Percentiles rank a stretch among this genome's conserved stretches.
Conservation (phyloP, 495 filamentous ascomycete genomes). For the Podospora pseudopauciseta region DNA sequence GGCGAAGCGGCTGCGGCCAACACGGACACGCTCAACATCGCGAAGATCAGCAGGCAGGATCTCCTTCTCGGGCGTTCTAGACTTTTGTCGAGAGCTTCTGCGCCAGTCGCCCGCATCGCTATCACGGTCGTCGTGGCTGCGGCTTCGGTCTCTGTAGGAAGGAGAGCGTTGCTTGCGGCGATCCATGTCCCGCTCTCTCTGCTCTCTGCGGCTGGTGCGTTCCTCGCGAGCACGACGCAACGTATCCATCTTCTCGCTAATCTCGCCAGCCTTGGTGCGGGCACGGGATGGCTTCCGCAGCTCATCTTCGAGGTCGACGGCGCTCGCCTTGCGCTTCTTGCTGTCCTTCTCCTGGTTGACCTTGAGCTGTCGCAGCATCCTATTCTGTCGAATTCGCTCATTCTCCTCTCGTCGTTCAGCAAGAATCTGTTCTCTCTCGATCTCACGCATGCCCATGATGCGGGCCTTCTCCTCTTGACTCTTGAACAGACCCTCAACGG, state of each 20-base stretch:
- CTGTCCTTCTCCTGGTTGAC: conserved; percentile 60
- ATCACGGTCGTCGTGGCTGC: conserved; percentile 66
- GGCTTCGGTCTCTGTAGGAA: conserved; percentile 26
- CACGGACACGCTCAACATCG: conserved; percentile 75
- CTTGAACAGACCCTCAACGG: conserved; percentile 82
- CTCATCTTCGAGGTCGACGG: conserved; percentile 66
- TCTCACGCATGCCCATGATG: conserved; percentile 83
- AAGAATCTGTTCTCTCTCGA: conserved; percentile 83
- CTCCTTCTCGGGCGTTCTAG: conserved; percentile 48
- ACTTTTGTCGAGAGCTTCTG: conserved; percentile 41
- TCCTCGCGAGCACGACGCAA: conserved; percentile 84
- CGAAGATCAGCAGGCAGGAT: conserved; percentile 60
- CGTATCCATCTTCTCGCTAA: conserved; percentile 69
- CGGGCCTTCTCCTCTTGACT: conserved; percentile 73
- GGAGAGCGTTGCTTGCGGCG: conserved; percentile 52
- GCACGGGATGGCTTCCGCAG: conserved; percentile 78
- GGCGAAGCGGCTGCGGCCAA: conserved; percentile 77
- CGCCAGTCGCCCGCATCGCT: conserved; percentile 70
- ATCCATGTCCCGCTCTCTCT: conserved; percentile 63
- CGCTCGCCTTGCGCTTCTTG: conserved; percentile 77
- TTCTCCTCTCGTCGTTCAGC: conserved; percentile 81
- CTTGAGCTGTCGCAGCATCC: conserved; percentile 75
- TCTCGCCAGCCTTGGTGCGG: conserved; percentile 78
- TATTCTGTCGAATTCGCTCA: conserved; percentile 75
- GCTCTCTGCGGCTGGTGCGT: conserved; percentile 72